phyloP scores from a whole-genome alignment of 768 basidiomycete species.

The Termitomyces sp. region DNA sequence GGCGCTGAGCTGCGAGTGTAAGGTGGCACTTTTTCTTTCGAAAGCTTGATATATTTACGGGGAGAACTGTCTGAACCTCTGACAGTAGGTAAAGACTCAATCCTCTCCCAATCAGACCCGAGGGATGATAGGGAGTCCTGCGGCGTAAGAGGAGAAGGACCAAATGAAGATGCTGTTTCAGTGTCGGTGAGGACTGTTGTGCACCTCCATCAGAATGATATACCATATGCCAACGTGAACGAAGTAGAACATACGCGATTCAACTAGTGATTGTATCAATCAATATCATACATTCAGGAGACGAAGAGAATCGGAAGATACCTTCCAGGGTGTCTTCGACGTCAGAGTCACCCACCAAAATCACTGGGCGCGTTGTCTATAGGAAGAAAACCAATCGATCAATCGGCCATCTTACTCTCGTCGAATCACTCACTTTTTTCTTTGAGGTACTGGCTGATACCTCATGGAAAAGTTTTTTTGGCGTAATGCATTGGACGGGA shows the following conservation, averaged over 20 bases:
- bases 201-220: not conserved
- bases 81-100: not conserved
- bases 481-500: not conserved
- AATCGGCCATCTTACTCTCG: not conserved
- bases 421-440: not conserved
- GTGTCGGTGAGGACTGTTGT: constrained; percentile 15
- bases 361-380: not conserved
- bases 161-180: not conserved
- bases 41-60: constrained; percentile 14
- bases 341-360: constrained; percentile 13
- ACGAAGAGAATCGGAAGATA: not conserved
- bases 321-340: constrained; percentile 10
- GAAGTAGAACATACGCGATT: not conserved
- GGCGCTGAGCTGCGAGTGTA: not conserved
- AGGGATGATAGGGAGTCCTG: constrained; percentile 10
- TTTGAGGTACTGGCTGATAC: not conserved
- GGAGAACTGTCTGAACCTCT: constrained; percentile 10
- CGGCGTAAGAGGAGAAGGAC: not conserved
- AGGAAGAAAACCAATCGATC: not conserved
- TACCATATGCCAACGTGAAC: not conserved
- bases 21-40: not conserved
- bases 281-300: not conserved
- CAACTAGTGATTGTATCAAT: not conserved
- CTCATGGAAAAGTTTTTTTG: not conserved
- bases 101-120: constrained; percentile 6